These are phyloP conservation scores for Kuraishia hungarica DNA, from an alignment of 805 yeast species.

Conservation along the genomic window DNA sequence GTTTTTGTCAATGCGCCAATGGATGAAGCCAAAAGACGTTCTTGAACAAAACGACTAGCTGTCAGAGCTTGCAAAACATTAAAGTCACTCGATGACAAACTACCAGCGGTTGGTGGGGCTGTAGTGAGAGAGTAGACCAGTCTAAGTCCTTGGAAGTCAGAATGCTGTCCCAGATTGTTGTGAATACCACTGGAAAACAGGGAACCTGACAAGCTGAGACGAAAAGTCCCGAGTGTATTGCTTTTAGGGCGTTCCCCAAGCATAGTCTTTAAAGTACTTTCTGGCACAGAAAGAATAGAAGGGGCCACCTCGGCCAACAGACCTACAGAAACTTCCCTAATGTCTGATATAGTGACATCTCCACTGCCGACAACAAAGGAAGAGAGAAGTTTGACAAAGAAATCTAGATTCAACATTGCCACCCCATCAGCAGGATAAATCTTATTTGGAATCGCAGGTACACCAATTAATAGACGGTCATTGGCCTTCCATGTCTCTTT, in stretches of 20 bases:
- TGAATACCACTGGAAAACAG: conserved; percentile 44
- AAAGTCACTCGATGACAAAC: conserved; percentile 10
- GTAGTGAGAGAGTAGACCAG: conserved; percentile 30
- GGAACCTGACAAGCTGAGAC: conserved; percentile 18
- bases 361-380: conserved; percentile 27
- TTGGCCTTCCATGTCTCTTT: conserved; percentile 16
- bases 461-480: conserved; percentile 16
- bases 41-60: conserved; percentile 44
- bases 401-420: conserved; percentile 13
- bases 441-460: not conserved
- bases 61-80: conserved; percentile 35
- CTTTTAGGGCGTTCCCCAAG: not conserved
- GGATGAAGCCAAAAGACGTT: conserved; percentile 33
- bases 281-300: not conserved
- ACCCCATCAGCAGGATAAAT: conserved; percentile 6
- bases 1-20: conserved; percentile 54
- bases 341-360: conserved; percentile 13
- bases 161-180: conserved; percentile 21
- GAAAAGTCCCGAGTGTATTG: not conserved
- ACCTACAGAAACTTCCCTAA: not conserved
- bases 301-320: not conserved
- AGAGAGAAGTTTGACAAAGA: conserved; percentile 29
- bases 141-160: conserved; percentile 22
- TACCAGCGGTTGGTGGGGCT: conserved; percentile 10
- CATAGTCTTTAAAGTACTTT: not conserved